Percentiles rank a stretch among this genome's conserved stretches.
Conservation (phyloP, 495 filamentous ascomycete species). For the Xylaria intraflava region DNA sequence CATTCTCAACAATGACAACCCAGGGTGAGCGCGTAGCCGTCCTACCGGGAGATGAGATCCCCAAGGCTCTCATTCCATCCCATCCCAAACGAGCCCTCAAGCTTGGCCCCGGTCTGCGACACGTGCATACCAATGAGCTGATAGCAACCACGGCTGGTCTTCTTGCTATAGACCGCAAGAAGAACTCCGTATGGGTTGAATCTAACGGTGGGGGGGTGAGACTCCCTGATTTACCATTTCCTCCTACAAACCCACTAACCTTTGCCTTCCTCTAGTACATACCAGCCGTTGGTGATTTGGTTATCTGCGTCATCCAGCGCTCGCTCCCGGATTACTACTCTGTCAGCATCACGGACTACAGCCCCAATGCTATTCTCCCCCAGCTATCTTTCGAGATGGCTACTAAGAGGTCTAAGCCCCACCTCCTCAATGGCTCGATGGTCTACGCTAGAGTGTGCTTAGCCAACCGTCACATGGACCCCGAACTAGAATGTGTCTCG, state of each 20-base stretch:
- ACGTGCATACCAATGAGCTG: conserved; percentile 63
- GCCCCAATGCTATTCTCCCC: conserved; percentile 66
- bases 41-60: conserved; percentile 74
- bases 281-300: conserved; percentile 67
- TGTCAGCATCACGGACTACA: conserved; percentile 52
- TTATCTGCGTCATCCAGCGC: conserved; percentile 78
- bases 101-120: conserved; percentile 77
- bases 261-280: conserved; percentile 56
- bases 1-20: conserved; percentile 34
- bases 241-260: neutral
- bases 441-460: conserved; percentile 79
- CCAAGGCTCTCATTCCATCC: conserved; percentile 55
- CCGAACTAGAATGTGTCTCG: conserved; percentile 84
- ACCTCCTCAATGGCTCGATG: conserved; percentile 62
- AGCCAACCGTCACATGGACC: conserved; percentile 73
- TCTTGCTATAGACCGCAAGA: conserved; percentile 64
- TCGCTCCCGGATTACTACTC: conserved; percentile 70
- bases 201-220: conserved; percentile 57
- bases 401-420: conserved; percentile 83
- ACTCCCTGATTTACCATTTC: neutral
- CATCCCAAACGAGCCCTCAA: conserved; percentile 63
- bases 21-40: conserved; percentile 45
- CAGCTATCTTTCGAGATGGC: conserved; percentile 88
- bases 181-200: conserved; percentile 76
- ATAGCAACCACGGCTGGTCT: conserved; percentile 73